Evolutionary conservation across 2,329 filamentous ascomycete species (phyloP), one percentile per base, ranked within the genome.

Genomic region (Pestalotiopsis sp.): DNA sequence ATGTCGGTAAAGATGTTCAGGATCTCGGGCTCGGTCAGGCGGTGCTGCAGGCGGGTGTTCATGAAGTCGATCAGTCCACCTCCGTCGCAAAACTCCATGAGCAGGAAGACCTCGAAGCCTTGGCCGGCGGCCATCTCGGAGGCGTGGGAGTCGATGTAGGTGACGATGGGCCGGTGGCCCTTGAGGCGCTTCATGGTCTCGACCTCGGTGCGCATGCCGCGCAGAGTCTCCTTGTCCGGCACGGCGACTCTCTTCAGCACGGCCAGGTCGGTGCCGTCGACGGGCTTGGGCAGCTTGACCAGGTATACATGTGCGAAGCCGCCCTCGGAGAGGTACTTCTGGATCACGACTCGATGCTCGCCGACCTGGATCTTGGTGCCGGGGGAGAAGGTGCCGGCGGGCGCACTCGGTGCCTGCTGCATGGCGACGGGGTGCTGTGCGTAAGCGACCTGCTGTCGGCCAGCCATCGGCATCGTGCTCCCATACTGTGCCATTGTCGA

Each of bases 131-230:
- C 92, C 75, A 98, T 85, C 82, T 98, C 95, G 17, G 94, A 98
- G 49, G 96, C 96, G 82, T 99, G 96, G 73, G 95, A 98, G 84
- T 99, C 96, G 80, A 98, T 95, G 82, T 99, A 99, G 69, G 92
- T 98, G 76, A 99, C 96, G 77, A 99, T 98, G 75, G 96, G 92
- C 71, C 91, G 90, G 86, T 98, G 96, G 68, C 96, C 96, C 85
- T 97, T 97, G 75, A 99, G 87, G 82, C 96, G 95, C 90, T 99
- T 99, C 96, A 99, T 99, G 14, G 96, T 99, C 84, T 99, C 96
- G 75, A 99, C 96, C 86, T 99, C 96, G 73, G 91, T 98, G 80
- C 96, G 91, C 96, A 99, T 98, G 81, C 93, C 95, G 71, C 93
- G 93, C 82, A 99, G 86, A 69, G 95, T 90, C 72, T 97, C 93